Evolutionary conservation across 495 filamentous ascomycete genomes (phyloP).

Genomic region (Neurospora pannonica): DNA sequence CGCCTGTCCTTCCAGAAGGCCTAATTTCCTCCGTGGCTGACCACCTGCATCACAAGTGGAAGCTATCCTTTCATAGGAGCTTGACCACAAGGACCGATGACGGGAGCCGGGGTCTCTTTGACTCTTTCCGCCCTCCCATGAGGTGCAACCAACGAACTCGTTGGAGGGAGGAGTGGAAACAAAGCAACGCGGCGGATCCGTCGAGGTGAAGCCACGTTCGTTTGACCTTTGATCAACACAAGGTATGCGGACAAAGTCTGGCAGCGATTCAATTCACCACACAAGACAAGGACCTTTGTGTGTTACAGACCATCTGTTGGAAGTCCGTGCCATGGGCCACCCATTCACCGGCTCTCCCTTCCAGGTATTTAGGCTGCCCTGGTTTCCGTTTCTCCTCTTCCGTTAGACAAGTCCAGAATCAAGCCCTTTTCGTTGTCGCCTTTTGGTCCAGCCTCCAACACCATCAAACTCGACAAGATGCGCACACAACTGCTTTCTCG

Average conservation of each 20-base stretch:
- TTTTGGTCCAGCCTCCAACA: not conserved
- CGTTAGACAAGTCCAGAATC: no score
- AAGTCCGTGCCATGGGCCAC: no score
- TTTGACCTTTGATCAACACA: not conserved
- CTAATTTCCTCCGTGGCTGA: not conserved
- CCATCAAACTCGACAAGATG: not conserved
- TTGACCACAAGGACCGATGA: not conserved
- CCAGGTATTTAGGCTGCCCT: not conserved
- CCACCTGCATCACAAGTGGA: not conserved
- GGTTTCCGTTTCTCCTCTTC: no score
- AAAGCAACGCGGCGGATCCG: not conserved
- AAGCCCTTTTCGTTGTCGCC: no score
- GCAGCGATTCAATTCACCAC: no score
- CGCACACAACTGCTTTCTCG: not conserved
- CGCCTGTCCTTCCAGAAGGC: not conserved
- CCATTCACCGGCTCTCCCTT: not conserved
- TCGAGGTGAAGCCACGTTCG: not conserved
- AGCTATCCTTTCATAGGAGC: not conserved
- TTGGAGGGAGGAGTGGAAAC: not conserved
- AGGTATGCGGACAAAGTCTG: no score
- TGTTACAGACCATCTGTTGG: no score
- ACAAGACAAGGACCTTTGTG: no score
- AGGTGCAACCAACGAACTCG: not conserved
- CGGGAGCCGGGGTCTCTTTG: not conserved
- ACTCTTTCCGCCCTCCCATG: not conserved